Percentiles rank a stretch among this genome's conserved stretches.
Evolutionary conservation across 1,284 basidiomycete species (phyloP).

Genomic region (Ustilago nuda): DNA sequence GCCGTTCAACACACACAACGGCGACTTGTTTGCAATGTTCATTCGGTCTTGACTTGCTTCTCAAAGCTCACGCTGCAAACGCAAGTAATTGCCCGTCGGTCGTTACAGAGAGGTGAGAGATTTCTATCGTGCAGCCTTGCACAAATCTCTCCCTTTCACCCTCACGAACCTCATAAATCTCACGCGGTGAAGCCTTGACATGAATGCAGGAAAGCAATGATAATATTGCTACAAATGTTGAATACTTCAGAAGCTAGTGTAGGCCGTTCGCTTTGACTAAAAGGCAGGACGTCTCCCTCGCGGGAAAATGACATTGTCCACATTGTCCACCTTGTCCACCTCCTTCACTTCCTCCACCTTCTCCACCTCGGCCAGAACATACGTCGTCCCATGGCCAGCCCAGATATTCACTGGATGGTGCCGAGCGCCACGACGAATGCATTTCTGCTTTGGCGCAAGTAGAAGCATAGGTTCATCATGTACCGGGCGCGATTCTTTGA

Average conservation of each 20-base stretch:
- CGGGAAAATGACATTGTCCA: too few species aligned
- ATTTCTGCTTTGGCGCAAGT: background rate
- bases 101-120: background rate
- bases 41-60: background rate
- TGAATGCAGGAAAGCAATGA: background rate
- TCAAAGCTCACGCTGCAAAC: background rate
- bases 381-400: constrained; percentile 53
- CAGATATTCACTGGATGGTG: constrained; percentile 31
- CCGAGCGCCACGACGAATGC: background rate
- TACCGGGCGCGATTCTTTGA: constrained; percentile 36
- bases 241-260: too few species aligned
- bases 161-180: too few species aligned
- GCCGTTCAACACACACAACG: background rate
- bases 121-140: background rate
- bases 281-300: too few species aligned
- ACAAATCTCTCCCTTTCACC: background rate
- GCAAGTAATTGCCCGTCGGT: background rate
- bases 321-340: too few species aligned
- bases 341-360: background rate
- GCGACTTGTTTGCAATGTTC: background rate
- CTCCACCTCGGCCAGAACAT: constrained; percentile 34
- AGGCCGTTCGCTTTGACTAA: too few species aligned
- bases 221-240: too few species aligned
- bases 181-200: background rate
- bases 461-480: constrained; percentile 19